Evolutionary conservation across 73 alveolate species (phyloP).

Genomic region (Uronychia binucleata): DNA sequence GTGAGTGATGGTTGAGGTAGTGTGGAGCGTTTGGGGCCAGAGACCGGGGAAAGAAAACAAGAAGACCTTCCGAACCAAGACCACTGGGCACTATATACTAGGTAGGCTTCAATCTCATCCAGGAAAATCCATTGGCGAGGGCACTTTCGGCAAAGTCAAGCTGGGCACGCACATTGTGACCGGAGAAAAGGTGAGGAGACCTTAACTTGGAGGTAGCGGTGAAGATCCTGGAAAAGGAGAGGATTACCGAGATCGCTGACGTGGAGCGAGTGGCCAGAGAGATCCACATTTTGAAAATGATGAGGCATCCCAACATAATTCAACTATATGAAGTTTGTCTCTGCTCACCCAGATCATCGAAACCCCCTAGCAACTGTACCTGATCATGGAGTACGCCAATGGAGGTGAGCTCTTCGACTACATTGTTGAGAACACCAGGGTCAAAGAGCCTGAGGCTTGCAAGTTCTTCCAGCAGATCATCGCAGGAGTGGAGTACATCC

Average conservation of each 20-base stretch:
- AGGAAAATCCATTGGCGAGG: slow-evolving; percentile 56
- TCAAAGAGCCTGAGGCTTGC: slow-evolving; percentile 57
- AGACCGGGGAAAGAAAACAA: no score
- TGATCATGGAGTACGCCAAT: slow-evolving; percentile 59
- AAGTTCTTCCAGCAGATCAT: slow-evolving; percentile 51
- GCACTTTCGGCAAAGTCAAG: slow-evolving; percentile 59
- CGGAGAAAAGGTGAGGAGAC: slow-evolving; percentile 35
- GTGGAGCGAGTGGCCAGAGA: slow-evolving; percentile 81
- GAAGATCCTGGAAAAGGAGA: slow-evolving; percentile 38
- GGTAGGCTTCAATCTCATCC: no score
- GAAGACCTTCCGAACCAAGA: neutral
- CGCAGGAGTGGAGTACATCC: slow-evolving; percentile 73
- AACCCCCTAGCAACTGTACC: slow-evolving; percentile 36
- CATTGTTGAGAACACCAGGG: slow-evolving; percentile 38
- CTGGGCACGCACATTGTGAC: slow-evolving; percentile 56
- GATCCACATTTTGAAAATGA: slow-evolving; percentile 78
- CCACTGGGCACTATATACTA: neutral
- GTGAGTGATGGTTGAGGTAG: no score
- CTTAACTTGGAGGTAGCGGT: slow-evolving; percentile 49
- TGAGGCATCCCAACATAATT: slow-evolving; percentile 63
- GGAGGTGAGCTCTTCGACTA: slow-evolving; percentile 66
- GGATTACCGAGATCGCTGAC: slow-evolving; percentile 66
- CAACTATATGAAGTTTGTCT: slow-evolving; percentile 72
- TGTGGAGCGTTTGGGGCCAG: no score
- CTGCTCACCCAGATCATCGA: slow-evolving; percentile 53